phyloP scores from a whole-genome alignment of 441 rosid genomes.

The Daphne laureola region DNA sequence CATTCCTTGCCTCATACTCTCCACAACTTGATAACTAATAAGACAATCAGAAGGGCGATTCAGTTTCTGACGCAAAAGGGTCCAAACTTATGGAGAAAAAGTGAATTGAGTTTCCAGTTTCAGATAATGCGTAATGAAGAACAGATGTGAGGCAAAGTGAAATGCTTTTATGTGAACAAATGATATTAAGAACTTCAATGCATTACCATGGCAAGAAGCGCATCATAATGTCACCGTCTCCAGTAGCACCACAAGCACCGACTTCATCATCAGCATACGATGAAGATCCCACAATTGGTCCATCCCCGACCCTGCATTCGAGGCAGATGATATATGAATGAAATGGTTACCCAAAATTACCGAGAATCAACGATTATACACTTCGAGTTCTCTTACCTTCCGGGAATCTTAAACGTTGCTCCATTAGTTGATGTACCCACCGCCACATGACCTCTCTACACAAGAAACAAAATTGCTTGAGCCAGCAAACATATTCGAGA shows the following conservation, averaged over 20 bases:
- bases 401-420: slow-evolving; percentile 87
- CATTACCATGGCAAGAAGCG: slow-evolving; percentile 89
- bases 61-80: too few relatives aligned
- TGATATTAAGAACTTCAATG: background rate
- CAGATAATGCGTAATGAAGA: too few relatives aligned
- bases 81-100: too few relatives aligned
- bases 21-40: slow-evolving; percentile 85
- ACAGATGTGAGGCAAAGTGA: too few relatives aligned
- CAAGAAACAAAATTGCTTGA: slow-evolving; percentile 12
- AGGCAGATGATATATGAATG: slow-evolving; percentile 7
- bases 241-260: slow-evolving; percentile 97
- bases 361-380: background rate
- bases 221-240: slow-evolving; percentile 96
- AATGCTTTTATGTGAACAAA: too few relatives aligned
- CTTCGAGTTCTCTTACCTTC: slow-evolving; percentile 47
- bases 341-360: too few relatives aligned
- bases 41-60: slow-evolving; percentile 14
- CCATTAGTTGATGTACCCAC: slow-evolving; percentile 98
- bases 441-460: slow-evolving; percentile 78
- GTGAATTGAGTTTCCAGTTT: too few relatives aligned
- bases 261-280: slow-evolving; percentile 77
- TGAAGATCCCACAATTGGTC: slow-evolving; percentile 84
- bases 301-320: slow-evolving; percentile 75
- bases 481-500: background rate
- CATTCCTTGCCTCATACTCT: slow-evolving; percentile 88